phyloP scores from a whole-genome alignment of 2,329 filamentous ascomycete genomes.

The Coniochaeta sp. region DNA sequence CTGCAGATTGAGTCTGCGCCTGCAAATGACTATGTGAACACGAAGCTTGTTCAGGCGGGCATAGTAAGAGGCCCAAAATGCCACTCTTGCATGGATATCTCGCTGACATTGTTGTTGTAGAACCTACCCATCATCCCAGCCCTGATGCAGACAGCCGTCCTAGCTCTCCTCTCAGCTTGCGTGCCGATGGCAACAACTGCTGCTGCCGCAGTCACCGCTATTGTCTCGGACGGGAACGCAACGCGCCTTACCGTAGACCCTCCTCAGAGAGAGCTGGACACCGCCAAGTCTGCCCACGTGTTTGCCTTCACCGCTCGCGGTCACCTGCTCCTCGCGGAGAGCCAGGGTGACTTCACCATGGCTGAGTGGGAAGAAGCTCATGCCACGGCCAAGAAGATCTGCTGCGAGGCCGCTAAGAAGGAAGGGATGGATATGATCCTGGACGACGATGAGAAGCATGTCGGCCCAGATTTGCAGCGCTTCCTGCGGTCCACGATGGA shows the following conservation, averaged over 20 bases:
- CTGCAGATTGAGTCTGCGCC: conserved; percentile 69
- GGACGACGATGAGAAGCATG: conserved; percentile 35
- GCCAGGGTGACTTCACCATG: conserved; percentile 69
- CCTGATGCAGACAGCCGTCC: conserved; percentile 69
- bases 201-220: conserved; percentile 56
- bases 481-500: conserved; percentile 58
- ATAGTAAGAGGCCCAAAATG: conserved; percentile 38
- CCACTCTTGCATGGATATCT: conserved; percentile 11
- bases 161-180: conserved; percentile 74
- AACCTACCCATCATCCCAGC: conserved; percentile 74
- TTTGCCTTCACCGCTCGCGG: conserved; percentile 71
- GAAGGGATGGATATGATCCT: conserved; percentile 34
- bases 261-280: conserved; percentile 50
- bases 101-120: conserved; percentile 29
- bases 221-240: conserved; percentile 33
- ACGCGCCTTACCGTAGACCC: conserved; percentile 50
- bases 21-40: conserved; percentile 56
- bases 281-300: conserved; percentile 69
- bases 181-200: conserved; percentile 71
- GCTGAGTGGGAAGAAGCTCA: conserved; percentile 68
- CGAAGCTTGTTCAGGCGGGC: conserved; percentile 51
- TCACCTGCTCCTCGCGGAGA: conserved; percentile 70
- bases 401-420: conserved; percentile 38
- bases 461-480: conserved; percentile 43
- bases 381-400: conserved; percentile 56